phyloP scores from a whole-genome alignment of 2,329 filamentous ascomycete species.

The Sporothrix inflata region DNA sequence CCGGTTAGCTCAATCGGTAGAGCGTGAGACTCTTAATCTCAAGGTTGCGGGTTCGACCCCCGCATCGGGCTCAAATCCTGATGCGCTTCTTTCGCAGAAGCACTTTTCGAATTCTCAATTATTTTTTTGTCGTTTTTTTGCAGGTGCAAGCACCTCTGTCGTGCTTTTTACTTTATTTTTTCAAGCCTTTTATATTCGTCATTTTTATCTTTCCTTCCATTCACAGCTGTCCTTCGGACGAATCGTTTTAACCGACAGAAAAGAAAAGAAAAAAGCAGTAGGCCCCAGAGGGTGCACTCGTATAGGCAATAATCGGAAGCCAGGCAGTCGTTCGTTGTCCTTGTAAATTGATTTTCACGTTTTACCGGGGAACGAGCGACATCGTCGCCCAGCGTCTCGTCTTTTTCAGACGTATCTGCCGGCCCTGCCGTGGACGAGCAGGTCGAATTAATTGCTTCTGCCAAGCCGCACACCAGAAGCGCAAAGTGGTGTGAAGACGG shows the following conservation, averaged over 20 bases:
- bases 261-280: neutral
- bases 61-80: slow-evolving; percentile 52
- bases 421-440: neutral
- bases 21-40: slow-evolving; percentile 70
- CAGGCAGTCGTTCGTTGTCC: neutral
- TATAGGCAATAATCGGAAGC: neutral
- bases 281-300: neutral
- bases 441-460: neutral
- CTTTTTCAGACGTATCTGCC: neutral
- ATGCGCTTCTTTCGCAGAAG: slow-evolving; percentile 37
- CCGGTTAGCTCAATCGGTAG: slow-evolving; percentile 72
- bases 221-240: too few species aligned
- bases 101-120: slow-evolving; percentile 27
- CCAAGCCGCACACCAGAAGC: neutral
- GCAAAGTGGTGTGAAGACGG: neutral
- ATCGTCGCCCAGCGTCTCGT: neutral
- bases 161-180: too few species aligned
- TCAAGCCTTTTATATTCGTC: too few species aligned
- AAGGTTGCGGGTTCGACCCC: slow-evolving; percentile 48
- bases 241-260: too few species aligned
- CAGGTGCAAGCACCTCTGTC: too few species aligned
- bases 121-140: slow-evolving; percentile 2
- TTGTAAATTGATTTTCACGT: slow-evolving; percentile 2
- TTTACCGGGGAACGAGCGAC: neutral
- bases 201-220: neutral